These are phyloP conservation scores for Yamadazyma trypodendri DNA, from an alignment of 1,139 yeast genomes.

Conservation along the genomic window DNA sequence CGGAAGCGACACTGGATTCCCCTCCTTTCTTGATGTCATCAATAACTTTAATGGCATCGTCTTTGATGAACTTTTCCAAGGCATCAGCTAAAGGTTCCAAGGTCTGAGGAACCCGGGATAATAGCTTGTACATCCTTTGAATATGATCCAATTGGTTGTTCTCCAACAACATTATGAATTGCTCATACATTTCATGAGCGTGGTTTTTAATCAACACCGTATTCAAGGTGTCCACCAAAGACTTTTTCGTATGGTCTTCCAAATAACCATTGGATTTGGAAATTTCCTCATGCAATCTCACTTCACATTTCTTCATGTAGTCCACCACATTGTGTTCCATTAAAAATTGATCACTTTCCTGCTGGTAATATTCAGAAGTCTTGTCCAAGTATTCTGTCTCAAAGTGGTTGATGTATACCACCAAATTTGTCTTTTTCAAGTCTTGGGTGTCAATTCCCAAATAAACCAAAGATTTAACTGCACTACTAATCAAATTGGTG, in stretches of 20 bases:
- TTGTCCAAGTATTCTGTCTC: conserved; percentile 73
- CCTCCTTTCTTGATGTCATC: conserved; percentile 56
- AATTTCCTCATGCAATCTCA: conserved; percentile 78
- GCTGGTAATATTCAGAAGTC: conserved; percentile 70
- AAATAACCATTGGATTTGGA: conserved; percentile 73
- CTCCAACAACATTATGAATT: conserved; percentile 70
- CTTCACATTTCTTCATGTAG: conserved; percentile 84
- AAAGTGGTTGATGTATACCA: conserved; percentile 77
- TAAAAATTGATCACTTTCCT: conserved; percentile 68
- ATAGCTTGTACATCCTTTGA: conserved; percentile 71
- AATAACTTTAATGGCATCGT: conserved; percentile 69
- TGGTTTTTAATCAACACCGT: conserved; percentile 76
- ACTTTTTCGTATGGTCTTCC: conserved; percentile 83
- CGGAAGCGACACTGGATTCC: conserved; percentile 23
- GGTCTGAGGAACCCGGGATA: conserved; percentile 73
- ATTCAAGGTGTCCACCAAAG: conserved; percentile 73
- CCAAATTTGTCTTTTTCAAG: conserved; percentile 77
- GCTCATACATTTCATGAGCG: conserved; percentile 72
- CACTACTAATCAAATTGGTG: conserved; percentile 64
- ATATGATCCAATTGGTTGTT: conserved; percentile 77
- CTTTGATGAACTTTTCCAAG: conserved; percentile 72
- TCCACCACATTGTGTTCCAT: conserved; percentile 81
- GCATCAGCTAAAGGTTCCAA: conserved; percentile 74
- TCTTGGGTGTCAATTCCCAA: conserved; percentile 79
- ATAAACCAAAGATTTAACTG: conserved; percentile 79